Conservation (phyloP, 352 stramenopile genomes). For the Pythium brachiatum region DNA sequence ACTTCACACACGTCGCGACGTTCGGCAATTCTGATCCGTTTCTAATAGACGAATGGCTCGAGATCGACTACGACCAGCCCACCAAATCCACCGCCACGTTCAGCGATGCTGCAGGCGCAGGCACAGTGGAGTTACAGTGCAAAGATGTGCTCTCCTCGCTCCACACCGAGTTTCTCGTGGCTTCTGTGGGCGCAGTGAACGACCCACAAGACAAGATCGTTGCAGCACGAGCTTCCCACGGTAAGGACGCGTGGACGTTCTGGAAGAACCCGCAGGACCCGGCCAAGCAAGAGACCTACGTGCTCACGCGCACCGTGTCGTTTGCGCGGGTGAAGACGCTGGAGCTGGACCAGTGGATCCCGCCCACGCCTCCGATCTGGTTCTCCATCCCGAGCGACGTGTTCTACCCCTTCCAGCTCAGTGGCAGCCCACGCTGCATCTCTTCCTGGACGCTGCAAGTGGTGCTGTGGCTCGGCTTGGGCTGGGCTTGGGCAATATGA, state of each 20-base stretch:
- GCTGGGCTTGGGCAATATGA: not conserved
- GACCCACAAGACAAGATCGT: constrained; percentile 47
- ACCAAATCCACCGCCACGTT: constrained; percentile 23
- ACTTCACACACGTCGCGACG: constrained; percentile 37
- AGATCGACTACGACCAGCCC: constrained; percentile 37
- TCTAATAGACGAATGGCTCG: constrained; percentile 35
- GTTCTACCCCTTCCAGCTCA: constrained; percentile 52
- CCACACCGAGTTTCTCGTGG: constrained; percentile 45
- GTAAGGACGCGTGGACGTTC: constrained; percentile 36
- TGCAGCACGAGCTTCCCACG: constrained; percentile 33
- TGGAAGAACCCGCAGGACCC: constrained; percentile 21
- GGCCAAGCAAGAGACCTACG: constrained; percentile 24
- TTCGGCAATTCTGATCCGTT: constrained; percentile 48
- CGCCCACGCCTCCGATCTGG: constrained; percentile 39
- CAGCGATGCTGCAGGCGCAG: constrained; percentile 17
- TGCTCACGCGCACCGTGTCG: constrained; percentile 34
- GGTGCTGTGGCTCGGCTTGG: not conserved
- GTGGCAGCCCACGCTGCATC: not conserved
- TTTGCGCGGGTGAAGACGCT: constrained; percentile 28
- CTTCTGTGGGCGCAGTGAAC: constrained; percentile 24
- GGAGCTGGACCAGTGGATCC: constrained; percentile 32
- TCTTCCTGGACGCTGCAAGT: not conserved
- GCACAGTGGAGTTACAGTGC: constrained; percentile 30
- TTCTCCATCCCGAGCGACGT: constrained; percentile 55
- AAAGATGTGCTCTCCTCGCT: constrained; percentile 27